Evolutionary conservation across 2,329 filamentous ascomycete genomes (phyloP).

Genomic region (Diaporthe australafricana): DNA sequence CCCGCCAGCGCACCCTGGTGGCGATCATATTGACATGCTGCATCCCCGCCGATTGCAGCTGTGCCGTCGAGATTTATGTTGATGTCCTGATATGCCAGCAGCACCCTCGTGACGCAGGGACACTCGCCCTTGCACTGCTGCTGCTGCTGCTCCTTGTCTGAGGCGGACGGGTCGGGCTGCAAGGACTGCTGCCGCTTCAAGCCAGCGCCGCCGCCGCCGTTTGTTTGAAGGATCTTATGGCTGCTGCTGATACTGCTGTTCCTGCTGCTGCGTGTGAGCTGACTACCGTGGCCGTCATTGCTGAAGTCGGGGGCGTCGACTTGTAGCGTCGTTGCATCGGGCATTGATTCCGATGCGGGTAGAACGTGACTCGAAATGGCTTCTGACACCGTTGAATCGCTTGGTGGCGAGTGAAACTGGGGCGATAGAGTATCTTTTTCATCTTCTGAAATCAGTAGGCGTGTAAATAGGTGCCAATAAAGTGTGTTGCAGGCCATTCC

Average conservation of each 20-base stretch:
- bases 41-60: neutral
- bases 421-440: neutral
- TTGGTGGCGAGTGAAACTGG: neutral
- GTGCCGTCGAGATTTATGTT: neutral
- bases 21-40: neutral
- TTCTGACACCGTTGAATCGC: neutral
- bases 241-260: neutral
- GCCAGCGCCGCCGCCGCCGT: neutral
- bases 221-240: neutral
- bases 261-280: neutral
- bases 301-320: neutral
- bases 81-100: constrained; percentile 1
- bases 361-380: neutral
- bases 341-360: neutral
- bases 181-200: neutral
- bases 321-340: neutral
- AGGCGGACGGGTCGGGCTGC: neutral
- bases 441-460: neutral
- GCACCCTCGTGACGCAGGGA: neutral
- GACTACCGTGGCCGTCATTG: neutral
- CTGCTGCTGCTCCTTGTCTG: neutral
- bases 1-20: neutral
- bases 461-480: neutral
- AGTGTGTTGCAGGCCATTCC: neutral
- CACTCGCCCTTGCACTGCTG: neutral